Conservation (phyloP, 495 filamentous ascomycete genomes). For the Aspergillus avenaceus region DNA sequence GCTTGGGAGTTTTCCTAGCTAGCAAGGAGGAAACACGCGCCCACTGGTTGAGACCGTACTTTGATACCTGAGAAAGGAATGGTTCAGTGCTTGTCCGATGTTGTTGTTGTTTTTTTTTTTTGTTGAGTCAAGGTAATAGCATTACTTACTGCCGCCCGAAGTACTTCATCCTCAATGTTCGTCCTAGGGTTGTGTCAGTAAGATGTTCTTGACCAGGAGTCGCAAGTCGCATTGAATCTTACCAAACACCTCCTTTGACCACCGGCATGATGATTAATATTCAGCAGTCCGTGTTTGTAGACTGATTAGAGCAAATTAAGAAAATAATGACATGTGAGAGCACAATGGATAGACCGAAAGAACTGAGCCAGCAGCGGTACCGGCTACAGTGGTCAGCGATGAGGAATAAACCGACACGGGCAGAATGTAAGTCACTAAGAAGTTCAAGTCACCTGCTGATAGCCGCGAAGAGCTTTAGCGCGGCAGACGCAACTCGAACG, state of each 20-base stretch:
- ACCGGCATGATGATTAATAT: slow-evolving; percentile 67
- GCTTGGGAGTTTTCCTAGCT: slow-evolving; percentile 95
- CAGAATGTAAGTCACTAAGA: slow-evolving; percentile 13
- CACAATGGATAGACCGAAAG: neutral
- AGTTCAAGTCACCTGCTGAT: slow-evolving; percentile 11
- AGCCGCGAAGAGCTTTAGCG: slow-evolving; percentile 18
- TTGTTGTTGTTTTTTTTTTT: neutral
- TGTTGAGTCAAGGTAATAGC: neutral
- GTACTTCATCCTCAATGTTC: slow-evolving; percentile 88
- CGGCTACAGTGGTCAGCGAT: slow-evolving; percentile 8
- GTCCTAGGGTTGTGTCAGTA: slow-evolving; percentile 43
- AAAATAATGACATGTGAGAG: slow-evolving; percentile 1
- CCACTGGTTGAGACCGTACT: slow-evolving; percentile 98
- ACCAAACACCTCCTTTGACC: slow-evolving; percentile 97
- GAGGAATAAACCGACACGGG: slow-evolving; percentile 11
- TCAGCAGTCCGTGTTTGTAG: slow-evolving; percentile 2
- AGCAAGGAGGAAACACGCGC: slow-evolving; percentile 96
- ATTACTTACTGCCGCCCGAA: slow-evolving; percentile 69
- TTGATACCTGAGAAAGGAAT: slow-evolving; percentile 60
- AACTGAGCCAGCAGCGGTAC: neutral
- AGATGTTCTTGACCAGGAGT: slow-evolving; percentile 1
- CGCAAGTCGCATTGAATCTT: slow-evolving; percentile 46
- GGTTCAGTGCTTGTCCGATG: slow-evolving; percentile 15
- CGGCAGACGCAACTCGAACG: slow-evolving; percentile 17
- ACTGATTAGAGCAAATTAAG: slow-evolving; percentile 7